Base-by-base conservation (phyloP, 495 filamentous ascomycete genomes). In the Usnea hakonensis region DNA sequence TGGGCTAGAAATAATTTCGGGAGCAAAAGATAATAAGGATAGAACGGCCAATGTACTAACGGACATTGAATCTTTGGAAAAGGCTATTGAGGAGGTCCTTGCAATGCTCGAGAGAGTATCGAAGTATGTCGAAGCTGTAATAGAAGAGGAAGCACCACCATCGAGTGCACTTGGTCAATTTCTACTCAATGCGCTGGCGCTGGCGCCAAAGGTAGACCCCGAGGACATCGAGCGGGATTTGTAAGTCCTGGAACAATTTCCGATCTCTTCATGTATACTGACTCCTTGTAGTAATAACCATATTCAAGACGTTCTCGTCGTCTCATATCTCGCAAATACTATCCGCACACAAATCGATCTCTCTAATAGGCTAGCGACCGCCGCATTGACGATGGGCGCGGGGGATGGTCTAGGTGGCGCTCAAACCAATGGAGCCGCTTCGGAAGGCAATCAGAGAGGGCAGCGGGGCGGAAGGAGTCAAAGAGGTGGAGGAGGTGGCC, bases 301-400 rank as follows among this genome's bases (percentile, higher is more conserved):
- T 77, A 90, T 98, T 75, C 94, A 98, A 78, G 94, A 98, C 72
- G 91, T 98, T 61, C 85, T 98, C 54, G 88, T 97, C 69, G 91
- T 97, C 65, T 91, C 90, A 54, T 98, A 98, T 80, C 82, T 98
- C 52, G 91, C 94, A 68, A 98, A 97, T 80, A 97, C 93, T 55
- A 95, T 98, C 76, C 90, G 94, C 74, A 97, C 93, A 68, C 94
- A 98, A 80, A 98, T 98, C 75, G 94, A 97, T 73, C 84, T 98
- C 46, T 94, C 91, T 55, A 95, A 96, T 79, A 85, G 92, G 35
- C 78, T 97, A 64, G 91, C 94, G 57, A 96, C 91, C 17, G 88
- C 91, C 52, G 83, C 86, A 48, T 80, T 96, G 32, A 87, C 86
- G 19, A 81, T 81, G 58, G 85, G 82, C 53, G 79, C 81, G 30